phyloP scores from a whole-genome alignment of 2,329 filamentous ascomycete genomes.

The Rhinocladiella mackenziei region DNA sequence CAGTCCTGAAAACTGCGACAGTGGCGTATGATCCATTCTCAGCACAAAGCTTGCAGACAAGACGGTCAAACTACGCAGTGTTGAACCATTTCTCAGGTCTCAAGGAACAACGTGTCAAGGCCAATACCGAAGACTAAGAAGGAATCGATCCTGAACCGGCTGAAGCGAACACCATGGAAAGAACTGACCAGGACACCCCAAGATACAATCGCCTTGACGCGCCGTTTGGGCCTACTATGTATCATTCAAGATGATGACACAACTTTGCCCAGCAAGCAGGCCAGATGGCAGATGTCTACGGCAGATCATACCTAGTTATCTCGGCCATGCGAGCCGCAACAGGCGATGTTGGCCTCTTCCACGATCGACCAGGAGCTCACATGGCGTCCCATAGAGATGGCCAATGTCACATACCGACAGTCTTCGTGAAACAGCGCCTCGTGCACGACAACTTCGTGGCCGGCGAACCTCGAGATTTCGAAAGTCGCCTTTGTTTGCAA shows the following conservation, averaged over 20 bases:
- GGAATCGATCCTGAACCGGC: neutral
- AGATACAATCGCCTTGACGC: constrained; percentile 29
- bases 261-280: constrained; percentile 21
- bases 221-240: constrained; percentile 37
- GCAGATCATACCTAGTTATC: constrained; percentile 18
- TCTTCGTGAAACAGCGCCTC: constrained; percentile 1
- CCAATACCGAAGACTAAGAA: constrained; percentile 2
- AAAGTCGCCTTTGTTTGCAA: constrained; percentile 1
- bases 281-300: constrained; percentile 26
- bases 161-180: constrained; percentile 7
- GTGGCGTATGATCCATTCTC: no score
- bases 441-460: constrained; percentile 3
- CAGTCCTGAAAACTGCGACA: no score
- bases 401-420: neutral
- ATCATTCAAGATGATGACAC: constrained; percentile 28
- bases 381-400: neutral
- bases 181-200: constrained; percentile 22
- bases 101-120: neutral
- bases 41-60: no score
- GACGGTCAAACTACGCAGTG: no score
- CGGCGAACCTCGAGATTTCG: neutral
- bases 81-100: no score
- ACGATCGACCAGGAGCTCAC: neutral
- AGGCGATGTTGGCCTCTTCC: constrained; percentile 8
- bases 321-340: constrained; percentile 13